Conservation (phyloP, 768 basidiomycete genomes). For the Leccinellum rugosiceps region DNA sequence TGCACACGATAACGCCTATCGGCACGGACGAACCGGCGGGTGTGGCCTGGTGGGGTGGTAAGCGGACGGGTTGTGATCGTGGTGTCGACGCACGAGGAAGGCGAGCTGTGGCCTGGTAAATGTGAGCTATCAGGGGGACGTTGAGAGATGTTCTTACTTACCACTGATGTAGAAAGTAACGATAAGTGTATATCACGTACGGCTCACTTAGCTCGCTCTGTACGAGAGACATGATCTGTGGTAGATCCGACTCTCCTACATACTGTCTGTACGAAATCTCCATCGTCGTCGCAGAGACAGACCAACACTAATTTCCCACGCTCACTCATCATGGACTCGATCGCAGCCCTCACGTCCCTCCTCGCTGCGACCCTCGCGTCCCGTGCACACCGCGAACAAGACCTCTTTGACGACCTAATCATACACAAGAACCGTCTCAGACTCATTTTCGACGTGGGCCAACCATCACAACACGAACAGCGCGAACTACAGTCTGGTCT, state of each 20-base stretch:
- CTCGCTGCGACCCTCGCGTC: constrained; percentile 48
- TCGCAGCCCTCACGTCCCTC: constrained; percentile 52
- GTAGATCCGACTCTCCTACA: constrained; percentile 71
- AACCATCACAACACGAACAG: constrained; percentile 59
- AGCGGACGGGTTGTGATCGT: accelerated
- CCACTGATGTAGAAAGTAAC: constrained; percentile 97
- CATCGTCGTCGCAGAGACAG: constrained; percentile 13
- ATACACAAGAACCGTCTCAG: constrained; percentile 61
- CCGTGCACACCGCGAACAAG: constrained; percentile 59
- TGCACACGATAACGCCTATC: constrained; percentile 94
- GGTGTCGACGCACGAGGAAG: constrained; percentile 53
- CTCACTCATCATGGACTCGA: constrained; percentile 48
- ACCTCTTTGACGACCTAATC: constrained; percentile 73
- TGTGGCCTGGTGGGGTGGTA: constrained; percentile 22
- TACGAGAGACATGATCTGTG: constrained; percentile 81
- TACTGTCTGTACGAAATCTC: constrained; percentile 62
- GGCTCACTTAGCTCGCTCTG: constrained; percentile 94
- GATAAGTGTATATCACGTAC: constrained; percentile 94
- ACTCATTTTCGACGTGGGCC: constrained; percentile 63
- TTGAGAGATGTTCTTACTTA: constrained; percentile 37
- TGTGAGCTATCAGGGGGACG: constrained; percentile 1
- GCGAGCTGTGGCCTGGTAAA: constrained; percentile 79
- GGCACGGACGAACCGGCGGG: constrained; percentile 43
- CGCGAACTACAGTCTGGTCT: constrained; percentile 60
- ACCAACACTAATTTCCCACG: background rate